Evolutionary conservation across 2,329 filamentous ascomycete genomes (phyloP), one percentile per base, ranked within the genome.

Genomic region (Scytalidium sp.): DNA sequence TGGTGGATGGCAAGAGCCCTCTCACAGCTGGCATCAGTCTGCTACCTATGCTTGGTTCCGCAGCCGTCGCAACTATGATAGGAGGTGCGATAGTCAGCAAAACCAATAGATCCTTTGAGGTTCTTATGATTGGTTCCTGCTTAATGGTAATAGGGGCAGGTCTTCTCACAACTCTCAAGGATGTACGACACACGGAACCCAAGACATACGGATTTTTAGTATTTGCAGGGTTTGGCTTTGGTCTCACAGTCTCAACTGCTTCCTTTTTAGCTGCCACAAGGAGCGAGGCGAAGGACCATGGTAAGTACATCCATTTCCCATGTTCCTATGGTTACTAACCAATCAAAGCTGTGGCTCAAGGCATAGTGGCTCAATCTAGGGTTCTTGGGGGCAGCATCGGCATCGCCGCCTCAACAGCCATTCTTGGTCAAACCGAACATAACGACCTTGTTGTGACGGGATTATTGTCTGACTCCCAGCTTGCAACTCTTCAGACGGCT

Each of bases 351-450:
- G 76, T 80, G 2, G 80, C 79, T 0, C 80, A 84, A 56, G 82
- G 81, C 0, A 75, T 80, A 3, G 71, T 84, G 9, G 78, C 81
- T 1, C 81, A 85, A 62, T 74, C 78, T 2, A 74, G 82, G 13
- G 77, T 84, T 0, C 66, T 85, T 2, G 82, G 82, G 1, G 81
- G 82, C 2, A 78, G 78, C 32, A 70, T 84, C 22, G 82, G 81
- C 1, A 70, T 85, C 41, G 76, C 80, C 0, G 63, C 77, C 20
- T 81, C 81, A 55, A 83, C 78, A n/a, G 74, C 82, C 13, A 70
- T 85, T 10, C 78, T 83, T 19, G 48, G 51, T 17, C 40, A 39
- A n/a, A 52, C 29, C 3, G 27, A 55, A 20, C 44, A 41, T 10
- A 43, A 45, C 6, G 27, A 56, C 32, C 49, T 57, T 20, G 13